A percentile compares a stretch with the other conserved stretches of the same genome.
phyloP scores from a whole-genome alignment of 139 green algal species.

The Chlamydomonas incerta region DNA sequence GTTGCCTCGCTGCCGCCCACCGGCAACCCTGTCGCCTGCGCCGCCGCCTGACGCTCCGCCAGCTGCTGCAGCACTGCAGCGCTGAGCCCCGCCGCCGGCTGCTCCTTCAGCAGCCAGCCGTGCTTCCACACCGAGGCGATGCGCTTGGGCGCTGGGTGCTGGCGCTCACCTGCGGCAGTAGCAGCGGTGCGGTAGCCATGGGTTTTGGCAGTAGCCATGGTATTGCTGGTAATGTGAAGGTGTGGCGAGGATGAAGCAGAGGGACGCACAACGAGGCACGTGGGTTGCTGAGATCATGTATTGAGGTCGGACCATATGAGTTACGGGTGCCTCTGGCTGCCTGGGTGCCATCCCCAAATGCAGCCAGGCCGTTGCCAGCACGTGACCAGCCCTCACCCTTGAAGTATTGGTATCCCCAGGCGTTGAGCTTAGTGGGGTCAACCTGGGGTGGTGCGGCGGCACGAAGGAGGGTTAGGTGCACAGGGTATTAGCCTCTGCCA shows the following conservation, averaged over 20 bases:
- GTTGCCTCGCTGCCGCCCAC: neutral
- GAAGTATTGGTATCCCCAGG: constrained; percentile 13
- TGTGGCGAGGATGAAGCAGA: too few relatives aligned
- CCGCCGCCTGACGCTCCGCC: constrained; percentile 7
- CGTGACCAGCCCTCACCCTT: constrained; percentile 14
- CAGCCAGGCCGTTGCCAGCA: too few relatives aligned
- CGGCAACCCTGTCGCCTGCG: neutral
- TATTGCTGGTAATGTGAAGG: too few relatives aligned
- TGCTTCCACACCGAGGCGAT: constrained; percentile 39
- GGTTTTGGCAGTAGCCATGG: too few relatives aligned
- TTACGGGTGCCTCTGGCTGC: too few relatives aligned
- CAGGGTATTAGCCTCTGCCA: too few relatives aligned
- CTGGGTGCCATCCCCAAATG: too few relatives aligned
- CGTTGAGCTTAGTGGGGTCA: constrained; percentile 10
- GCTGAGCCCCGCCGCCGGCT: neutral
- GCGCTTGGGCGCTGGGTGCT: constrained; percentile 16
- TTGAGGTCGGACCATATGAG: too few relatives aligned
- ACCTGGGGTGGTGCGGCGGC: neutral
- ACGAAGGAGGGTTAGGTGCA: neutral
- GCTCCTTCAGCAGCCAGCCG: constrained; percentile 18
- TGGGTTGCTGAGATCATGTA: too few relatives aligned
- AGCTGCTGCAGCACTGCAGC: neutral
- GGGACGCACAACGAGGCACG: neutral
- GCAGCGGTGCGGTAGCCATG: neutral
- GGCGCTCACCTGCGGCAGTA: neutral